Conservation (phyloP, 257 asterid genomes). For the Cinchona pubescens region DNA sequence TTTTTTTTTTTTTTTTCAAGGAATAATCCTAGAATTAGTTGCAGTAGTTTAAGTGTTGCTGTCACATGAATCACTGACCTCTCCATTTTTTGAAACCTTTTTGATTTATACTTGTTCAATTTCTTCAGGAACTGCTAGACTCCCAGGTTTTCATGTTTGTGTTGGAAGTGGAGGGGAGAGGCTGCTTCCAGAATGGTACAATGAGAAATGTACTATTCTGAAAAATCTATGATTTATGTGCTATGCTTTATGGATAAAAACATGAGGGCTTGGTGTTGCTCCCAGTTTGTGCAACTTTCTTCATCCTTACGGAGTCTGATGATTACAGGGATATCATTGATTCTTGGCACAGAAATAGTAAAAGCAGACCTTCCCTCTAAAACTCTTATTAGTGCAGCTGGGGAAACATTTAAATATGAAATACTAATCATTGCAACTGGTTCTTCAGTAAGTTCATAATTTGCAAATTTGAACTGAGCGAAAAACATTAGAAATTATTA, state of each 20-base stretch:
- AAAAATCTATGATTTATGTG: neutral
- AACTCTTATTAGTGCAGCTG: constrained; percentile 66
- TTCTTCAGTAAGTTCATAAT: constrained; percentile 51
- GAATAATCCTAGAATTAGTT: neutral
- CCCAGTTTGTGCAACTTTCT: neutral
- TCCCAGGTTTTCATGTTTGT: constrained; percentile 88
- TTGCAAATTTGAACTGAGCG: neutral
- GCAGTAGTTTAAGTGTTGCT: neutral
- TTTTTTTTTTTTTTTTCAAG: constrained; percentile 16
- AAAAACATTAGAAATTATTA: neutral
- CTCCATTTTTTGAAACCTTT: neutral
- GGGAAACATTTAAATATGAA: constrained; percentile 58
- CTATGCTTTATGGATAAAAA: neutral
- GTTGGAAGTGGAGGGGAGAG: constrained; percentile 99
- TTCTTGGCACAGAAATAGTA: constrained; percentile 80
- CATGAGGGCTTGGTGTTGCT: no score
- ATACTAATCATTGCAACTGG: constrained; percentile 80
- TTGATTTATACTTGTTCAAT: neutral
- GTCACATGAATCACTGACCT: neutral
- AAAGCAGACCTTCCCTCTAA: constrained; percentile 82
- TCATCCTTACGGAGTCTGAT: constrained; percentile 18
- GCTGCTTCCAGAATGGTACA: constrained; percentile 90
- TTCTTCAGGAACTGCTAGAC: constrained; percentile 83
- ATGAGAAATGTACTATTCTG: constrained; percentile 66
- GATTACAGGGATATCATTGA: constrained; percentile 73